These are phyloP conservation scores for Cryptosporidium ubiquitum DNA, from an alignment of 169 alveolate species.

Conservation along the genomic window DNA sequence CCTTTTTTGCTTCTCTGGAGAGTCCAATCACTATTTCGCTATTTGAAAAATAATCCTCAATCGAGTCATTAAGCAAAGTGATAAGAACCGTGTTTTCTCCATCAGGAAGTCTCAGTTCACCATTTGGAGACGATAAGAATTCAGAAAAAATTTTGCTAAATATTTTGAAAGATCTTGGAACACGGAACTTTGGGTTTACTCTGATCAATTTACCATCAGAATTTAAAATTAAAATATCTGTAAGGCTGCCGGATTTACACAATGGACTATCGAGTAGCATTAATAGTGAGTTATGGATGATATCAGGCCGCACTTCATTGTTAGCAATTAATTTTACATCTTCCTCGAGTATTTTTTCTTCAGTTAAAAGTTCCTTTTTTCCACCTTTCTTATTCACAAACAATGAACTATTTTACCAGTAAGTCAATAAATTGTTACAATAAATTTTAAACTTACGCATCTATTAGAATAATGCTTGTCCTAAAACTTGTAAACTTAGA, in stretches of 20 bases:
- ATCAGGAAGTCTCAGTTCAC: slow-evolving; percentile 51
- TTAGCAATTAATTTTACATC: no score
- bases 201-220: slow-evolving; percentile 49
- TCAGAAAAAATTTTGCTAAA: slow-evolving; percentile 58
- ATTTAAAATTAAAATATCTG: slow-evolving; percentile 33
- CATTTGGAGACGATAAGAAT: slow-evolving; percentile 26
- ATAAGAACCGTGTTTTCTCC: not conserved
- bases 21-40: slow-evolving; percentile 23
- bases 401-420: slow-evolving; percentile 12
- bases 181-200: slow-evolving; percentile 56
- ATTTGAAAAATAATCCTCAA: slow-evolving; percentile 3
- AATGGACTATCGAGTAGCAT: slow-evolving; percentile 71
- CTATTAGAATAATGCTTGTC: slow-evolving; percentile 2
- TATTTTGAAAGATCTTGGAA: slow-evolving; percentile 66
- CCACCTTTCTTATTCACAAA: slow-evolving; percentile 39
- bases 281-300: slow-evolving; percentile 47
- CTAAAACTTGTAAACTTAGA: not conserved
- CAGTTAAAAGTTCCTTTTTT: slow-evolving; percentile 60
- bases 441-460: slow-evolving; percentile 34
- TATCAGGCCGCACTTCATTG: slow-evolving; percentile 53
- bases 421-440: not conserved
- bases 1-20: slow-evolving; percentile 45
- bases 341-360: slow-evolving; percentile 6
- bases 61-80: not conserved
- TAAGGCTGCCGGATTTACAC: slow-evolving; percentile 48